Conservation (phyloP, 108 stramenopile species). For the Nitzschia inconspicua region DNA sequence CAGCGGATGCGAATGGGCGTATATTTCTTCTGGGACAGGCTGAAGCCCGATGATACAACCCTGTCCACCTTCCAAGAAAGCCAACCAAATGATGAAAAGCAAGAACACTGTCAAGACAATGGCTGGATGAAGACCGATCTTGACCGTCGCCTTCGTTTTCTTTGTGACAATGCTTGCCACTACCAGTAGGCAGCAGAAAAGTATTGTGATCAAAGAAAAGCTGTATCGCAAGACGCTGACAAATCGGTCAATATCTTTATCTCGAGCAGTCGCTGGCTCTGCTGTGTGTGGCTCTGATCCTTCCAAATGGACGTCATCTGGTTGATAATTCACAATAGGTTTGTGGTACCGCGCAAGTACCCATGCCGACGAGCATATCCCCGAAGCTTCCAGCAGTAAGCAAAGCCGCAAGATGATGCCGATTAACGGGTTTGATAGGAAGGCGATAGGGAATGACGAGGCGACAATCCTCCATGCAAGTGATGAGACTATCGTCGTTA, state of each 20-base stretch:
- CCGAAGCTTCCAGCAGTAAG: slow-evolving; percentile 37
- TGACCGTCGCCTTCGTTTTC: slow-evolving; percentile 31
- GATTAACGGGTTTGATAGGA: slow-evolving; percentile 48
- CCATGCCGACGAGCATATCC: slow-evolving; percentile 44
- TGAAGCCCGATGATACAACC: slow-evolving; percentile 51
- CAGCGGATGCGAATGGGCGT: slow-evolving; percentile 36
- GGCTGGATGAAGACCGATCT: slow-evolving; percentile 25
- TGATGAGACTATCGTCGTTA: slow-evolving; percentile 45
- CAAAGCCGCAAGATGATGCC: slow-evolving; percentile 43
- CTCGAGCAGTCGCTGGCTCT: neutral
- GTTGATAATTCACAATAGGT: slow-evolving; percentile 24
- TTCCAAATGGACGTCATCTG: slow-evolving; percentile 40
- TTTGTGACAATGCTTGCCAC: slow-evolving; percentile 38
- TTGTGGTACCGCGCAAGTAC: slow-evolving; percentile 16
- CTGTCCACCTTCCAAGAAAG: slow-evolving; percentile 66
- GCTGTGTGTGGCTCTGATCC: no score
- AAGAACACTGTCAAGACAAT: slow-evolving; percentile 38
- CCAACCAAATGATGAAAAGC: slow-evolving; percentile 52
- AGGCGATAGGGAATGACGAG: slow-evolving; percentile 43
- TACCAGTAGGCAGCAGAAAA: slow-evolving; percentile 52
- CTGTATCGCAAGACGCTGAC: slow-evolving; percentile 24
- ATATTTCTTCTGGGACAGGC: slow-evolving; percentile 35
- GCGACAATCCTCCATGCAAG: slow-evolving; percentile 53
- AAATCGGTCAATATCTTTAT: slow-evolving; percentile 4
- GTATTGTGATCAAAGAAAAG: slow-evolving; percentile 37